Evolutionary conservation across 139 green algal genomes (phyloP), one percentile per base, ranked within the genome.

Genomic region (Tetradesmus obliquus): DNA sequence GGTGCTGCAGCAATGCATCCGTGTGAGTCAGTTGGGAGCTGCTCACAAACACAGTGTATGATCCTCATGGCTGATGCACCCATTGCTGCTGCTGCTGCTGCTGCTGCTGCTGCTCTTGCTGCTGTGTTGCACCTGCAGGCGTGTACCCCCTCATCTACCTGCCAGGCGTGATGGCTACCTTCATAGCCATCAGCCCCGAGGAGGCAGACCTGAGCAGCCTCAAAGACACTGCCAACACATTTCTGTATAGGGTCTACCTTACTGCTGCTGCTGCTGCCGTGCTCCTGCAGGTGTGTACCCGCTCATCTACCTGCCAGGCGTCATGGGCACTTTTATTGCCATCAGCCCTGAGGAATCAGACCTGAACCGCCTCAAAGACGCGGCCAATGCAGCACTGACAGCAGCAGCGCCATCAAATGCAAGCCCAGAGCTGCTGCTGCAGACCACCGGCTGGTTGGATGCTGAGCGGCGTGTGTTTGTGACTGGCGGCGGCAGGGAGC

Each of bases 91-190:
- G 8, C 3, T 71, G 10, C 19, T 13, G 10, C 60, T 71, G 60
- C 60, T 71, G 60, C 9, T 71, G 74, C 74, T 19, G 74, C 7
- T 45, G 32, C 32, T 45, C 32, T 45, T 45, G 32, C 32, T 45
- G 32, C 32, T 45, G 32, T 45, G 32, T 45, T 45, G 32, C 32
- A 45, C 1, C 24, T 22, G 54, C 57, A 76, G 83, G 83, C 55
- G 83, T 88, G 20, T 88, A 88, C 19, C 83, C 83, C 7, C 83
- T 88, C 8, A 76, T 79, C 83, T 88, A 79, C 83, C n/a, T 88
- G 0, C 83, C 83, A 17, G 83, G 83, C 3, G 57, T 79, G 20
- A 88, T 88, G 1, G 83, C 57, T 0, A 88, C 57, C 20, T 88
- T 88, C 83, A 88, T 88, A 8, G 83, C 83, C 57, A 88, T 88